phyloP scores from a whole-genome alignment of 148 eudicot genomes.

The Rhododendron griersonianum region DNA sequence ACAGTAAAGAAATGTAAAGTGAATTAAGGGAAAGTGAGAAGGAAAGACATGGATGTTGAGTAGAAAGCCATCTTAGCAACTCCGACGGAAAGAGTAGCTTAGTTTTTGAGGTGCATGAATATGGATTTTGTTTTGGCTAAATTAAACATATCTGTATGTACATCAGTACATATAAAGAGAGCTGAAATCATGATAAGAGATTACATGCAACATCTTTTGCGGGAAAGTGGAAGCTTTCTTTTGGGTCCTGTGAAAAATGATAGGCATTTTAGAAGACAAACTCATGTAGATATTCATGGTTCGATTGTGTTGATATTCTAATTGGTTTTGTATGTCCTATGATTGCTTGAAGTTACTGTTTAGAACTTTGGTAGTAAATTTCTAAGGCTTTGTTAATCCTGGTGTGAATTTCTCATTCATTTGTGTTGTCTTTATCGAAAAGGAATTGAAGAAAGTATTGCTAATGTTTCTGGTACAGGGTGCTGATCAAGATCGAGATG shows the following conservation, averaged over 20 bases:
- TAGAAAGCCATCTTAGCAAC: not conserved
- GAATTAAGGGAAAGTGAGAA: not conserved
- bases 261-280: not conserved
- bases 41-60: not conserved
- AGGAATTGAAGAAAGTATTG: not conserved
- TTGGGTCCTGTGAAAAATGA: not conserved
- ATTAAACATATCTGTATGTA: not conserved
- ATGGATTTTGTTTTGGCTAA: not conserved
- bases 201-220: not conserved
- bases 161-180: not conserved
- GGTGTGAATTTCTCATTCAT: not conserved
- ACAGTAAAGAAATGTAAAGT: not conserved
- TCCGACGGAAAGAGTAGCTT: not conserved
- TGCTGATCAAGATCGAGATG: constrained; percentile 39
- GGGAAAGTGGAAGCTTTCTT: not conserved
- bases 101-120: not conserved
- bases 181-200: not conserved
- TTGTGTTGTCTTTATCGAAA: not conserved
- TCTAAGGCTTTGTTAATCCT: not conserved
- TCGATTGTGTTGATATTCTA: not conserved
- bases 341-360: not conserved
- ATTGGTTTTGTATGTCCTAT: not conserved
- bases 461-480: constrained; percentile 20
- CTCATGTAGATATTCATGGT: not conserved
- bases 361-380: not conserved